Conservation (phyloP, 495 filamentous ascomycete species). For the Xylaria acuta region DNA sequence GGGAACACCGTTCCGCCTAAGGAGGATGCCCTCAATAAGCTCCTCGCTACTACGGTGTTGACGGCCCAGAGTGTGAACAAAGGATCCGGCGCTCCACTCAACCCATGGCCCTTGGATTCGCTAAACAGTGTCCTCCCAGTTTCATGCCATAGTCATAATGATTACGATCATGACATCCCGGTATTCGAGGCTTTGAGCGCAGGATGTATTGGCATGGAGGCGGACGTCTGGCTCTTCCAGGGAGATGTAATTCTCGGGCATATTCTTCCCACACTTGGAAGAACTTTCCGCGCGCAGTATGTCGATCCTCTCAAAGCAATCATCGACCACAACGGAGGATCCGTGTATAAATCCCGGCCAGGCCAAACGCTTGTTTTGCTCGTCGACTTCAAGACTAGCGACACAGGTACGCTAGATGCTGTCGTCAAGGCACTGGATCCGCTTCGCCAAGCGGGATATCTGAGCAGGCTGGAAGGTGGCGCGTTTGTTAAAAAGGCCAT, state of each 20-base stretch:
- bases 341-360: slow-evolving; percentile 59
- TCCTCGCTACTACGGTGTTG: slow-evolving; percentile 34
- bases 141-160: slow-evolving; percentile 43
- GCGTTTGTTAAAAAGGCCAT: slow-evolving; percentile 60
- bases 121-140: slow-evolving; percentile 37
- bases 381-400: slow-evolving; percentile 68
- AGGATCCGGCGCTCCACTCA: slow-evolving; percentile 34
- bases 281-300: slow-evolving; percentile 39
- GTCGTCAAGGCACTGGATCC: slow-evolving; percentile 65
- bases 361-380: slow-evolving; percentile 67
- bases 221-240: slow-evolving; percentile 38
- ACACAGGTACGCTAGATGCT: slow-evolving; percentile 49
- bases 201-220: slow-evolving; percentile 44
- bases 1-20: slow-evolving; percentile 37
- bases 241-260: slow-evolving; percentile 42
- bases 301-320: slow-evolving; percentile 37
- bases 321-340: slow-evolving; percentile 41
- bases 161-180: slow-evolving; percentile 40
- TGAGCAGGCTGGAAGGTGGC: slow-evolving; percentile 59
- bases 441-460: slow-evolving; percentile 62
- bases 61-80: slow-evolving; percentile 36
- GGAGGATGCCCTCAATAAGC: slow-evolving; percentile 40
- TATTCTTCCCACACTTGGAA: slow-evolving; percentile 33
- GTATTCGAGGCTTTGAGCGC: slow-evolving; percentile 37
- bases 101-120: slow-evolving; percentile 43